Conservation (phyloP, 2,329 filamentous ascomycete genomes). For the Botrytis fabae region DNA sequence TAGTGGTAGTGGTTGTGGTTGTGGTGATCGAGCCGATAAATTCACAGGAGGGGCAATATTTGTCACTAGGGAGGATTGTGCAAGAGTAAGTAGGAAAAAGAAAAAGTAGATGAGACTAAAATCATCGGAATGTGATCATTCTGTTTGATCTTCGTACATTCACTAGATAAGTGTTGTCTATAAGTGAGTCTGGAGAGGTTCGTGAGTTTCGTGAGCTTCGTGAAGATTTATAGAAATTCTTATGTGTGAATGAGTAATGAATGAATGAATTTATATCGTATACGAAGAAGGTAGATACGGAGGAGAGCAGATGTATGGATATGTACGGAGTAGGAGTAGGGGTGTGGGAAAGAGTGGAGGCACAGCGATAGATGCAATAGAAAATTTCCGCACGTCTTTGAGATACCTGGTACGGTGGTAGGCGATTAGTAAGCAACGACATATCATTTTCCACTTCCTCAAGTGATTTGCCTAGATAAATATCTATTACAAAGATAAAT, state of each 20-base stretch:
- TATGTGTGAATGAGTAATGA: not conserved
- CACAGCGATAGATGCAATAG: constrained; percentile 2
- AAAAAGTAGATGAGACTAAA: not conserved
- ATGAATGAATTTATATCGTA: not conserved
- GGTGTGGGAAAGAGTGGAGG: not conserved
- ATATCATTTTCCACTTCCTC: not conserved
- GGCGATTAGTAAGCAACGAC: not conserved
- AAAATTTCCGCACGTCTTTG: not conserved
- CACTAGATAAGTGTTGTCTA: not conserved
- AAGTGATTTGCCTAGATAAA: not conserved
- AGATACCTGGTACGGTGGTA: not conserved
- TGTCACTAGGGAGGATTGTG: constrained; percentile 7
- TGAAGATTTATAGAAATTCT: constrained; percentile 2
- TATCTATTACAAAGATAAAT: not conserved
- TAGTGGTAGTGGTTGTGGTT: constrained; percentile 13
- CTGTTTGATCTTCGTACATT: not conserved
- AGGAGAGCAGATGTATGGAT: not conserved
- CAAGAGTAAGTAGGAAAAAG: not conserved
- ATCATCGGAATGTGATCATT: constrained; percentile 3
- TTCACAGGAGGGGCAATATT: constrained; percentile 23
- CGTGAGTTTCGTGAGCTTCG: not conserved
- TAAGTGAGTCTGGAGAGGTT: not conserved
- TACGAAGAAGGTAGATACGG: not conserved
- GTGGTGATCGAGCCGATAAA: constrained; percentile 19
- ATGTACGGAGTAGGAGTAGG: not conserved